Base-by-base conservation (phyloP, 805 yeast genomes). In the Nakazawaea siamensis region DNA sequence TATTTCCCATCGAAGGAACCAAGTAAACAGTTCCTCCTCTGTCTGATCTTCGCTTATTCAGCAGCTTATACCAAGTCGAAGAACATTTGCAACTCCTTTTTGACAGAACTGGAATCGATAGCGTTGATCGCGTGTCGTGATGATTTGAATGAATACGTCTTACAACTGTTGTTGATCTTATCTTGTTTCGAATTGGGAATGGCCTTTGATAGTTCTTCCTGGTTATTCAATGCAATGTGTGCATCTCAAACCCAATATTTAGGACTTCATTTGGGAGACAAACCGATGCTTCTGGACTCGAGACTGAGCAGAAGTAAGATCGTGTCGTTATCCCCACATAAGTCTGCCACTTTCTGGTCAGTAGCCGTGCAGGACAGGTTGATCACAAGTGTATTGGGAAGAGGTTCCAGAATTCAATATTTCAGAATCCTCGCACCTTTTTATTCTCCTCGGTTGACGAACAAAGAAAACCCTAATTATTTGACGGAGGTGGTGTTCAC, bases 381-480 rank as follows among this genome's bases (percentile, higher is more conserved):
- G 16, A 49, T 56, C 5, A 54, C 62, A 1, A 50, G 56, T 30
- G 59, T 50, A 1, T 38, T 57, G 17, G 62, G 62, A 1, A 43
- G 62, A 26, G 61, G 60, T 15, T 51, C 56, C 18, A 45, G 61
- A 13, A 48, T 57, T 9, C 62, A 52, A 33, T 51, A 53, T 33
- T 56, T 52, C 29, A 46, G 60, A 29, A 52, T 55, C n/a, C 41
- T 39, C 10, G 42, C 56, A 1, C 57, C 60, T 2, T 54, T 50
- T 31, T 48, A 50, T 31, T 39, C 46, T 4, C 52, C 55, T 2
- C 11, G 34, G 35, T 28, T 35, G 26, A 6, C 17, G n/a, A 17
- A 24, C 13, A 29, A 17, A 13, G 18, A 21, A 14, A 11, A 13
- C 17, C 41, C 42, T 11, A 24, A 33, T 14, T 40, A 43, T 18